Base-by-base conservation (phyloP, 2,329 filamentous ascomycete genomes). In the Teratosphaeria epicoccoides region DNA sequence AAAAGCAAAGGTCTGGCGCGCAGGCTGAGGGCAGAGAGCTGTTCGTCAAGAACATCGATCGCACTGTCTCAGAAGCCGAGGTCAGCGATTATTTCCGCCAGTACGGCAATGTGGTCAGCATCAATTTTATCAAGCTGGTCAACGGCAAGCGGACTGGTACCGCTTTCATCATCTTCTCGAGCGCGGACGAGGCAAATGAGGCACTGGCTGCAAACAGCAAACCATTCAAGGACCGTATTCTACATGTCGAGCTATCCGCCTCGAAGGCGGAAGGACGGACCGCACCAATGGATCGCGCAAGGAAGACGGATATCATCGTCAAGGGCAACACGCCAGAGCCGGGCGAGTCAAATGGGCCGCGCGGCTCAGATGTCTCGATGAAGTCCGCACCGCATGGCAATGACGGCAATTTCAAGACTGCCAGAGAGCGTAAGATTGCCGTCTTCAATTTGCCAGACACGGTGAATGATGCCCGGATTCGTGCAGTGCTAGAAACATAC, bases 381-480 rank as follows among this genome's bases (percentile, higher is more conserved):
- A 47, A 50, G 4, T 61, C 59, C 5, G 53, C 57, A 1, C 22
- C 57, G 4, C 40, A 49, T n/a, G 45, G 10, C 9, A 49, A 46
- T 29, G 59, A 62, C 6, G 56, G 63, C 12, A 59, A 57, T 23
- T 58, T 56, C 40, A 59, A 54, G 29, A 63, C 61, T 1, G 65
- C 66, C 22, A 60, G 59, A 40, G 80, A 83, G 47, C 83, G 88
- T 49, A 93, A 87, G 0, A 77, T 97, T 47, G 85, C 84, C 9
- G 73, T 98, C 24, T 80, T 96, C 70, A 85, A 90, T 56, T 74
- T 98, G 1, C 88, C 93, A 0, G 93, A 97, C 63, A 97, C 90
- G 0, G 81, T 97, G 62, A 96, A 94, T 58, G 88, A 95, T 62
- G 82, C 86, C 1, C 87, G 90, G 25, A 81, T 98, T 50, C 81